phyloP scores from a whole-genome alignment of 2,329 filamentous ascomycete species.

The Aspergillus amoenus region DNA sequence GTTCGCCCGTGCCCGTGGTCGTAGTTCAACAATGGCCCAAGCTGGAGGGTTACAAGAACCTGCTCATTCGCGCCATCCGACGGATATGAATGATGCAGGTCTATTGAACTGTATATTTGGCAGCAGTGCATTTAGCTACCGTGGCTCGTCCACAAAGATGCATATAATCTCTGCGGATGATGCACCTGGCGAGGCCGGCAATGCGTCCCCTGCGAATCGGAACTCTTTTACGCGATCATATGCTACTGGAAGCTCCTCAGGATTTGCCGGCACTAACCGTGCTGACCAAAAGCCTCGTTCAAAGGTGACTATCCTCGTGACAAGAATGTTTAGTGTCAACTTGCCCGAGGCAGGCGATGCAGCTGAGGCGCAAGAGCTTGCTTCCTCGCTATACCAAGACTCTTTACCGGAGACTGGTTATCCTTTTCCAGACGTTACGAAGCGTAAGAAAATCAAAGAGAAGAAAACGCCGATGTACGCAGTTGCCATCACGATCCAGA shows the following conservation, averaged over 20 bases:
- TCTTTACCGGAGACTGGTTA: slow-evolving; percentile 36
- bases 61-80: slow-evolving; percentile 36
- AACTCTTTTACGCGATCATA: slow-evolving; percentile 39
- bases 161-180: slow-evolving; percentile 53
- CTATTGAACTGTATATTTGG: slow-evolving; percentile 61
- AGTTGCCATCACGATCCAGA: slow-evolving; percentile 56
- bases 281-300: slow-evolving; percentile 41
- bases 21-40: slow-evolving; percentile 47
- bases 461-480: slow-evolving; percentile 60
- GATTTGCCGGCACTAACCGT: slow-evolving; percentile 23
- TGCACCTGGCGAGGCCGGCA: slow-evolving; percentile 26
- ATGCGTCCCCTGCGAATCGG: slow-evolving; percentile 29
- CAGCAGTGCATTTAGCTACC: slow-evolving; percentile 57
- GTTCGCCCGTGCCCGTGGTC: slow-evolving; percentile 42
- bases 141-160: slow-evolving; percentile 61
- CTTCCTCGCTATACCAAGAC: slow-evolving; percentile 33
- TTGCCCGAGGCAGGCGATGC: slow-evolving; percentile 47
- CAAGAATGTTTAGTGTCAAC: slow-evolving; percentile 59
- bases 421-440: slow-evolving; percentile 39
- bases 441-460: slow-evolving; percentile 49
- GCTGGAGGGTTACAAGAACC: slow-evolving; percentile 31
- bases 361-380: slow-evolving; percentile 34
- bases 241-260: slow-evolving; percentile 37
- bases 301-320: slow-evolving; percentile 56
- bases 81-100: slow-evolving; percentile 54